Conservation (phyloP, 2,329 filamentous ascomycete species). For the Grosmannia penicillata region DNA sequence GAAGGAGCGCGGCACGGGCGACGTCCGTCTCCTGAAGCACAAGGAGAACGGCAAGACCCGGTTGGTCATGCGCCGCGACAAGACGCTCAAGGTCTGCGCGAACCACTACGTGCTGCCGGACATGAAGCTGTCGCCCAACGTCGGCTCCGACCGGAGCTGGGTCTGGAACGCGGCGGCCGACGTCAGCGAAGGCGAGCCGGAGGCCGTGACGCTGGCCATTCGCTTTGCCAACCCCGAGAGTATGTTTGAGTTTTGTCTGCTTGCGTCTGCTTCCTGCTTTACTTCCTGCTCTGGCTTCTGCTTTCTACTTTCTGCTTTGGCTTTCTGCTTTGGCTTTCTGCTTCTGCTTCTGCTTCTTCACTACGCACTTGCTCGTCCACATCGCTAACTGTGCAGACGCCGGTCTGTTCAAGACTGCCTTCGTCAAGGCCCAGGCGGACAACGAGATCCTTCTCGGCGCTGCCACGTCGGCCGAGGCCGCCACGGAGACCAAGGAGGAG, state of each 20-base stretch:
- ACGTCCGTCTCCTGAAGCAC: constrained; percentile 94
- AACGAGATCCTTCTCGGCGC: constrained; percentile 90
- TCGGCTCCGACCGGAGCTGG: constrained; percentile 96
- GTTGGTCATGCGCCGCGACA: constrained; percentile 96
- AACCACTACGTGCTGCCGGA: constrained; percentile 99
- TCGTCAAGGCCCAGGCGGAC: constrained; percentile 91
- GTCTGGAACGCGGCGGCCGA: constrained; percentile 98
- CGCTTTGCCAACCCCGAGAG: constrained; percentile 96
- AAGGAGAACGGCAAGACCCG: constrained; percentile 97
- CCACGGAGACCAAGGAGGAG: constrained; percentile 15
- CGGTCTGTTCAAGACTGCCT: constrained; percentile 94
- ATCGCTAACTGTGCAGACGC: constrained; percentile 49
- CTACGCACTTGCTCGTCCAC: too few species aligned
- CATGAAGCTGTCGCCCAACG: constrained; percentile 97
- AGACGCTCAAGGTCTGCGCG: constrained; percentile 99
- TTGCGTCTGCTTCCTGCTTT: too few species aligned
- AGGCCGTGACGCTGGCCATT: constrained; percentile 90
- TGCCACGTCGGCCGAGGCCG: constrained; percentile 11
- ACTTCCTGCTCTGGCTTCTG: too few species aligned
- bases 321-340: too few species aligned
- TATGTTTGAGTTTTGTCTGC: constrained; percentile 36
- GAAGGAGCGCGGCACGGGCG: constrained; percentile 98
- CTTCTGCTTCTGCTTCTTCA: not conserved
- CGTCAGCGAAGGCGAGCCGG: constrained; percentile 94
- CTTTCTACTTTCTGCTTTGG: too few species aligned